Conservation (phyloP, 139 green algal species). For the Chlamydomonas sp. region DNA sequence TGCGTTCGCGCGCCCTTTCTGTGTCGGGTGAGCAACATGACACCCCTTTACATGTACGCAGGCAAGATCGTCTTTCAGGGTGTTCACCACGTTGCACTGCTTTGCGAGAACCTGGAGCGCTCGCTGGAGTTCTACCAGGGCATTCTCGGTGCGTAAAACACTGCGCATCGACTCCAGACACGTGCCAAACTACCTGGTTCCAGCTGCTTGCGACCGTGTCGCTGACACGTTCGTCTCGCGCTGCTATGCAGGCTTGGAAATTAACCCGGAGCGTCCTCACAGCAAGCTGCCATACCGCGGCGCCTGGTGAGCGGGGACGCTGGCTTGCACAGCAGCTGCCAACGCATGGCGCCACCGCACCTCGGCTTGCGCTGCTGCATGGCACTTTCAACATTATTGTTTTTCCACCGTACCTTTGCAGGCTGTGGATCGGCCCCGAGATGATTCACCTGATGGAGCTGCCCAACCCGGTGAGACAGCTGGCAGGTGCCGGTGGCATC, state of each 20-base stretch:
- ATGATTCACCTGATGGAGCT: conserved; percentile 96
- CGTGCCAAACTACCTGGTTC: neutral
- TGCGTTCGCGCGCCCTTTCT: neutral
- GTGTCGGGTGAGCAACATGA: neutral
- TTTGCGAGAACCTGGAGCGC: conserved; percentile 81
- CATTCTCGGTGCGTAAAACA: conserved; percentile 68
- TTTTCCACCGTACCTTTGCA: neutral
- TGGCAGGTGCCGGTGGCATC: conserved; percentile 31
- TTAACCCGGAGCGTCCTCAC: conserved; percentile 88
- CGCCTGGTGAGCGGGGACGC: conserved; percentile 60
- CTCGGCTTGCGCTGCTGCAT: neutral
- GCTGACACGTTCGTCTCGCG: neutral
- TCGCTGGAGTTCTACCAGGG: conserved; percentile 86
- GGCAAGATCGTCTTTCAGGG: conserved; percentile 73
- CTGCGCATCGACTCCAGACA: neutral
- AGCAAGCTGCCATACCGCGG: conserved; percentile 90
- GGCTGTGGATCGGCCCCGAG: conserved; percentile 84
- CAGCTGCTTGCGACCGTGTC: neutral
- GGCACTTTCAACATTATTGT: no score
- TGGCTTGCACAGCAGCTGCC: neutral
- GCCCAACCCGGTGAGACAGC: conserved; percentile 75
- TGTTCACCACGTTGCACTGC: conserved; percentile 89
- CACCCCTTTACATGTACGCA: neutral
- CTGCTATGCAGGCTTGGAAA: conserved; percentile 54
- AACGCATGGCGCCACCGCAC: neutral